Evolutionary conservation across 192 early-diverging fungal species (phyloP).

Genomic region (Geranomyces michiganensis): DNA sequence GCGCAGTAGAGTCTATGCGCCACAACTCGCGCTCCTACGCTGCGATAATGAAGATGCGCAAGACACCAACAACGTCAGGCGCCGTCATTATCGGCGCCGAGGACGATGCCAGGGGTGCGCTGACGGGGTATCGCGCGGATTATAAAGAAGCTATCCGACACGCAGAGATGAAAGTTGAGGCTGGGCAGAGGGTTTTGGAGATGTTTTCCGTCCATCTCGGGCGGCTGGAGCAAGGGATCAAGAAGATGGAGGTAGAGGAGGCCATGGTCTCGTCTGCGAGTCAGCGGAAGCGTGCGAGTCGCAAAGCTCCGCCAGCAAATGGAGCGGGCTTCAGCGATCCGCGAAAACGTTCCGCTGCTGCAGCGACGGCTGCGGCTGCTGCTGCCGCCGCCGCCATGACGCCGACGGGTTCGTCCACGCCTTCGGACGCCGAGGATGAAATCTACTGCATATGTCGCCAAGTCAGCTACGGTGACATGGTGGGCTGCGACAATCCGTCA

Average conservation of each 20-base stretch:
- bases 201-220: not conserved
- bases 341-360: too few relatives aligned
- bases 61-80: constrained; percentile 1
- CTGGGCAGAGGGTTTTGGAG: constrained; percentile 29
- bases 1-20: constrained; percentile 29
- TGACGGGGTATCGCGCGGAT: constrained; percentile 28
- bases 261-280: too few relatives aligned
- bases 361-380: too few relatives aligned
- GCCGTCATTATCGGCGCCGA: constrained; percentile 27
- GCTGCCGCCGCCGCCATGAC: too few relatives aligned
- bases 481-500: constrained; percentile 64
- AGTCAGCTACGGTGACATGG: constrained; percentile 64
- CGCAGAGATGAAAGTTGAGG: constrained; percentile 20
- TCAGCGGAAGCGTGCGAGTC: too few relatives aligned
- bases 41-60: constrained; percentile 29
- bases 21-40: constrained; percentile 30
- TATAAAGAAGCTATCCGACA: constrained; percentile 17
- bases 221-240: not conserved
- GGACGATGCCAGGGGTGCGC: constrained; percentile 23
- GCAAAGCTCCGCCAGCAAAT: too few relatives aligned
- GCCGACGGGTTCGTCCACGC: too few relatives aligned
- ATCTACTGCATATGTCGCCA: constrained; percentile 60
- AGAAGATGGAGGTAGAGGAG: constrained; percentile 1
- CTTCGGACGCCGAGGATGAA: constrained; percentile 42
- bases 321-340: too few relatives aligned